Percentiles rank a stretch among this genome's conserved stretches.
These are phyloP conservation scores for Angophora floribunda DNA, from an alignment of 345 rosid genomes.

Conservation along the genomic window DNA sequence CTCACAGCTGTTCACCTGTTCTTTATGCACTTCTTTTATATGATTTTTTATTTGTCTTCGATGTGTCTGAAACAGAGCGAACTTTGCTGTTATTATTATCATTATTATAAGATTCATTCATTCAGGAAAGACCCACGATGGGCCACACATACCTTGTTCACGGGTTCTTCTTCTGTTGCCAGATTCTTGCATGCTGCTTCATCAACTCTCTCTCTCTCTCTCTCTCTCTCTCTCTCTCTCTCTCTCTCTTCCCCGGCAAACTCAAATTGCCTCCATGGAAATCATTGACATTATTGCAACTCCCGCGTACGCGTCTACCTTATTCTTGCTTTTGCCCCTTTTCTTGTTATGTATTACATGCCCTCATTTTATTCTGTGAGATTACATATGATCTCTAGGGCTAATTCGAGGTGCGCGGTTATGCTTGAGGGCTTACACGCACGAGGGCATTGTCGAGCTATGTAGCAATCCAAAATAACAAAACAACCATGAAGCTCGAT, in stretches of 20 bases:
- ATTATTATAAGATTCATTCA: background rate
- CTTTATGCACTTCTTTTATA: background rate
- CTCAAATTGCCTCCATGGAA: background rate
- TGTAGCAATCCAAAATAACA: background rate
- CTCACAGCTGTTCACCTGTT: background rate
- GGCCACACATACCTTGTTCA: slow-evolving; percentile 27
- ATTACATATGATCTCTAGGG: background rate
- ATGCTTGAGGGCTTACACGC: background rate
- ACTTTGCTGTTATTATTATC: background rate
- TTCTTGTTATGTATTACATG: background rate
- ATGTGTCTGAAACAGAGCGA: background rate
- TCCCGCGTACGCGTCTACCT: background rate
- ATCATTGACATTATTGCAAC: background rate
- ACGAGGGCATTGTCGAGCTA: background rate
- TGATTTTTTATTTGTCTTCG: background rate
- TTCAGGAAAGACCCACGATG: slow-evolving; percentile 1
- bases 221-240: background rate
- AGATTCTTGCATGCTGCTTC: slow-evolving; percentile 30
- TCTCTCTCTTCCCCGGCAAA: background rate
- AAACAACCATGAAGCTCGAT: background rate
- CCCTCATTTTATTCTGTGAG: background rate
- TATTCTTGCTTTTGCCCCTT: background rate
- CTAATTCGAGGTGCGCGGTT: background rate
- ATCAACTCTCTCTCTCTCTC: slow-evolving; percentile 1
- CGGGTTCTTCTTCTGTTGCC: slow-evolving; percentile 44